These are phyloP conservation scores for Aspergillus hortae DNA, from an alignment of 2,329 filamentous ascomycete genomes.

Conservation along the genomic window DNA sequence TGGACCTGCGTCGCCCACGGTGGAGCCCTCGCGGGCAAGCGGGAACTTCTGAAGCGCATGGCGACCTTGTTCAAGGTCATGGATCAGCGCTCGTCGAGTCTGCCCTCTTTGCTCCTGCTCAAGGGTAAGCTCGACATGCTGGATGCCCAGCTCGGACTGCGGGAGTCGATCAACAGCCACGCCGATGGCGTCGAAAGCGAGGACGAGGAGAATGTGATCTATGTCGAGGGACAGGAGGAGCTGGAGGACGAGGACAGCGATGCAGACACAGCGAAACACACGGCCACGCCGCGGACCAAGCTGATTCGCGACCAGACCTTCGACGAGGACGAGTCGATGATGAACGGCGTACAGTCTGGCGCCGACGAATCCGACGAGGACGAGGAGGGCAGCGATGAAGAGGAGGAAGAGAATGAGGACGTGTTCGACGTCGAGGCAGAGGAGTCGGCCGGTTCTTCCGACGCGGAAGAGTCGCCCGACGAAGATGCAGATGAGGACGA, in stretches of 20 bases:
- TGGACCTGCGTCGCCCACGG: conserved; percentile 92
- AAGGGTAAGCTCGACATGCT: conserved; percentile 97
- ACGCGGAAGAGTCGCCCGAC: conserved; percentile 51
- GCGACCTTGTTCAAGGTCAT: conserved; percentile 79
- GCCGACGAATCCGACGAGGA: conserved; percentile 46
- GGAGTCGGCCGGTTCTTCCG: conserved; percentile 40
- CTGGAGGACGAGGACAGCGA: conserved; percentile 43
- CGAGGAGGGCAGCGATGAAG: conserved; percentile 57
- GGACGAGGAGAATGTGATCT: conserved; percentile 72
- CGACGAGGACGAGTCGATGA: conserved; percentile 42
- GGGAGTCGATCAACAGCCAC: conserved; percentile 63
- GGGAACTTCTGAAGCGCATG: conserved; percentile 76
- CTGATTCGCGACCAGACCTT: conserved; percentile 36
- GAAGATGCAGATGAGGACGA: conserved; percentile 59
- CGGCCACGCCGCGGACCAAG: conserved; percentile 30
- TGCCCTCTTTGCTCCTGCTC: conserved; percentile 77
- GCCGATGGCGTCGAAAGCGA: conserved; percentile 43
- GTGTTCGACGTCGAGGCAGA: conserved; percentile 45
- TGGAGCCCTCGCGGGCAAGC: conserved; percentile 80
- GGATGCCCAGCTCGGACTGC: conserved; percentile 79
- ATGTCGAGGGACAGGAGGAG: conserved; percentile 77
- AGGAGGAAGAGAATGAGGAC: conserved; percentile 38
- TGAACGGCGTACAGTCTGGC: conserved; percentile 35
- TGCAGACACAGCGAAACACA: conserved; percentile 23
- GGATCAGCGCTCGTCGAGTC: conserved; percentile 76